Evolutionary conservation across 2,329 filamentous ascomycete genomes (phyloP), one percentile per base, ranked within the genome.

Genomic region (Sphaerostilbella broomeana): DNA sequence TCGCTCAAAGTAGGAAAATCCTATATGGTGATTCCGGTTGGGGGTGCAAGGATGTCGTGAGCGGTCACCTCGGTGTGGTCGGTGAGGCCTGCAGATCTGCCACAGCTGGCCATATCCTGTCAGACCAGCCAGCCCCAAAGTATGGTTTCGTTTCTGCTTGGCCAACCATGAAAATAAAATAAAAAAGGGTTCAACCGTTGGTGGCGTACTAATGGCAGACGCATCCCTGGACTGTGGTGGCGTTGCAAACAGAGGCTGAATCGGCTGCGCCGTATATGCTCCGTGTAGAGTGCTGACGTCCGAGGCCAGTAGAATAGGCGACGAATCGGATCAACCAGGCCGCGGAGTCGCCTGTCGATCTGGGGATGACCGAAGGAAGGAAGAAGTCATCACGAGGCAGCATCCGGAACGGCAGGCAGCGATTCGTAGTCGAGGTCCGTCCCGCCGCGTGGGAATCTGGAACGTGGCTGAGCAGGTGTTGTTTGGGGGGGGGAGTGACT

Each of bases 241-340:
- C n/a, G n/a, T n/a, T n/a, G n/a, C n/a, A n/a, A n/a, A n/a, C n/a
- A n/a, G n/a, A n/a, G n/a, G n/a, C n/a, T n/a, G n/a, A n/a, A n/a
- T n/a, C n/a, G 31, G 30, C 37, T 34, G 34, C 34, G 30, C 37
- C 37, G 37, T 25, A 40, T 40, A 40, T 34, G 34, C 34, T 22
- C 37, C 37, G 37, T 25, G 34, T 40, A 40, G 37, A 40, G 37
- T 40, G 37, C 37, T 40, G 29, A 40, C 37, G 19, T 29, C 28
- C 18, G 37, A 34, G 37, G n/a, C 37, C 37, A 30, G 21, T 19
- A 25, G 29, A 16, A 18, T 27, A 30, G 37, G 37, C 34, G 37
- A 40, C 37, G 37, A 40, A 40, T 34, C 37, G 17, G 28, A 17
- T 26, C 6, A 25, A 18, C 17, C 24, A 21, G 36, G 19, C 33